Conservation (phyloP, 805 yeast genomes). For the Candida golubevii region DNA sequence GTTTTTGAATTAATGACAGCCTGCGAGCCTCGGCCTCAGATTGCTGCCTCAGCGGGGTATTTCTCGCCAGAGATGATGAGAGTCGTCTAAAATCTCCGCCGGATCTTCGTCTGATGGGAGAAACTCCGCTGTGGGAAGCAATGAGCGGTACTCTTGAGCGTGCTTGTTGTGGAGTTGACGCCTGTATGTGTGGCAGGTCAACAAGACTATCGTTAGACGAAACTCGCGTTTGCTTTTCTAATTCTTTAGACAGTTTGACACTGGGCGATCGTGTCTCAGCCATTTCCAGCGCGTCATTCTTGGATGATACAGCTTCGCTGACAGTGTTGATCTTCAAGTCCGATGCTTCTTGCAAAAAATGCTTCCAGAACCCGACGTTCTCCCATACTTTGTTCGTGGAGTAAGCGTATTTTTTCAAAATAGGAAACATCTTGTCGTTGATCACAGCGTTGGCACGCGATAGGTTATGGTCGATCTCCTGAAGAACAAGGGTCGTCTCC, state of each 20-base stretch:
- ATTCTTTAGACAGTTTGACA: too few species aligned
- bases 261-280: too few species aligned
- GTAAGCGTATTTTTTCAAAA: conserved; percentile 54
- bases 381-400: conserved; percentile 60
- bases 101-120: background rate
- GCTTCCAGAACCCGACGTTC: conserved; percentile 70
- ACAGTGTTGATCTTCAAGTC: conserved; percentile 55
- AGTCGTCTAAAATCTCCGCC: conserved; percentile 3
- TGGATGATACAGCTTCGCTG: conserved; percentile 14
- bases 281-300: too few species aligned
- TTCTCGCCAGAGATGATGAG: conserved; percentile 6
- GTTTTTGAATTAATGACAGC: conserved; percentile 32
- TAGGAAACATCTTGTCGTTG: conserved; percentile 64
- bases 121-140: conserved; percentile 2
- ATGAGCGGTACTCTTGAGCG: conserved; percentile 6
- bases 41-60: conserved; percentile 8
- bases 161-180: conserved; percentile 10
- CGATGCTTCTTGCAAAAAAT: conserved; percentile 72
- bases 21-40: conserved; percentile 10
- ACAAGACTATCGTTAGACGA: too few species aligned
- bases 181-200: conserved; percentile 6
- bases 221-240: background rate
- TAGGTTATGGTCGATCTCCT: conserved; percentile 73
- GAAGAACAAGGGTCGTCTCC: conserved; percentile 70
- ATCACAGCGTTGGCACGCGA: conserved; percentile 64